Percentiles rank a stretch among this genome's conserved stretches.
phyloP scores from a whole-genome alignment of 1,139 yeast genomes.

The Yarrowia galli region DNA sequence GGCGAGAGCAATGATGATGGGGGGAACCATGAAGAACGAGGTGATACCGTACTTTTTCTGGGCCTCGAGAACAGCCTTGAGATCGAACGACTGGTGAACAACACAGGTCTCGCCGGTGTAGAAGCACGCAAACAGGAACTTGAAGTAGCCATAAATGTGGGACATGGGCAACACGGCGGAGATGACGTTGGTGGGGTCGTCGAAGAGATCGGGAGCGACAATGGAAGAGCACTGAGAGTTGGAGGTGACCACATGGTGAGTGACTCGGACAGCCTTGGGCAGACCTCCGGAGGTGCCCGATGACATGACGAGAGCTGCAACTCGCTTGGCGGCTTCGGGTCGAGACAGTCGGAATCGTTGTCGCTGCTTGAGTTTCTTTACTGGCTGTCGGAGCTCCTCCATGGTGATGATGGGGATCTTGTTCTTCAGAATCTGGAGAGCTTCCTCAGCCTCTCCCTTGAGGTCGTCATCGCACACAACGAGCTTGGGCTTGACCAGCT shows the following conservation, averaged over 20 bases:
- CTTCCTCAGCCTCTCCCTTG: slow-evolving; percentile 43
- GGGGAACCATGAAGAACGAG: slow-evolving; percentile 51
- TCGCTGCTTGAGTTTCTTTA: slow-evolving; percentile 40
- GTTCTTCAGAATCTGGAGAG: background rate
- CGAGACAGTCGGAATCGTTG: slow-evolving; percentile 41
- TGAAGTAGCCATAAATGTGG: slow-evolving; percentile 52
- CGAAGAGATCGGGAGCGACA: slow-evolving; percentile 39
- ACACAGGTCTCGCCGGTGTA: slow-evolving; percentile 46
- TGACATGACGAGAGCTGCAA: slow-evolving; percentile 61
- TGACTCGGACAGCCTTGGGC: slow-evolving; percentile 75
- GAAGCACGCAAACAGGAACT: slow-evolving; percentile 46
- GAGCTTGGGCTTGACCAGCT: slow-evolving; percentile 47
- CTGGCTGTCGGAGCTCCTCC: slow-evolving; percentile 41
- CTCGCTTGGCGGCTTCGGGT: slow-evolving; percentile 41
- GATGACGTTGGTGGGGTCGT: slow-evolving; percentile 41
- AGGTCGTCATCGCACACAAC: slow-evolving; percentile 46
- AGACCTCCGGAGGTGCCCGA: slow-evolving; percentile 76
- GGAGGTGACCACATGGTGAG: slow-evolving; percentile 56
- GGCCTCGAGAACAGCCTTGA: slow-evolving; percentile 47
- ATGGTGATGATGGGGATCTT: slow-evolving; percentile 37
- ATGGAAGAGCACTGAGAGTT: slow-evolving; percentile 44
- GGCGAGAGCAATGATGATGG: slow-evolving; percentile 52
- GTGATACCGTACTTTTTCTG: slow-evolving; percentile 47
- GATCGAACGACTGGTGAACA: slow-evolving; percentile 50
- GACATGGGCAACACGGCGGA: slow-evolving; percentile 52